Conservation (phyloP, 2,329 filamentous ascomycete genomes). For the Colletotrichum eleusines region DNA sequence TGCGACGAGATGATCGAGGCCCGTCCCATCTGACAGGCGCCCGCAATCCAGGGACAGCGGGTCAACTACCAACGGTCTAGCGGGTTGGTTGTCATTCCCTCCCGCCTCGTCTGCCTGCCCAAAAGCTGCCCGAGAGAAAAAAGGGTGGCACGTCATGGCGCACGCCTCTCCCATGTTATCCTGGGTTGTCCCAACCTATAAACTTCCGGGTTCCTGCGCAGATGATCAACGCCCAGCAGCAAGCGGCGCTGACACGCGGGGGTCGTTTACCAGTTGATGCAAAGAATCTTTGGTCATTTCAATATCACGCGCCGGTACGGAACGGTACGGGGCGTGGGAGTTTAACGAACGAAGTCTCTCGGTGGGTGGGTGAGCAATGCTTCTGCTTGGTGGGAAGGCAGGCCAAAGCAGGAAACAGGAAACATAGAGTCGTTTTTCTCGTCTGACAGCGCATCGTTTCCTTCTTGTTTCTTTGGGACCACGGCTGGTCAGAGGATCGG, state of each 20-base stretch:
- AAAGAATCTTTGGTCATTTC: not conserved
- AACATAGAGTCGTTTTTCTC: not conserved
- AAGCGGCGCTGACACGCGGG: conserved; percentile 19
- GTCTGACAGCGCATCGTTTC: conserved; percentile 1
- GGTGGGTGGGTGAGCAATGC: conserved; percentile 2
- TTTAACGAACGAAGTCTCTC: conserved; percentile 27
- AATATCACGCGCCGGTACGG: conserved; percentile 33
- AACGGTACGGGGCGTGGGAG: not conserved
- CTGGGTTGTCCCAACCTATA: conserved; percentile 27
- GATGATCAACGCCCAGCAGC: conserved; percentile 45
- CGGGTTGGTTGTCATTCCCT: not conserved
- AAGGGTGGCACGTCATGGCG: conserved; percentile 32
- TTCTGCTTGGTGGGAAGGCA: not conserved
- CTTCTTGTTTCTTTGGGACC: not conserved
- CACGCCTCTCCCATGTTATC: conserved; percentile 1
- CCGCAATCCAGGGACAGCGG: conserved; percentile 19
- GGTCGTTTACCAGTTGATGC: not conserved
- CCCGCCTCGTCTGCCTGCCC: conserved; percentile 3
- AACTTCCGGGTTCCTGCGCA: conserved; percentile 49
- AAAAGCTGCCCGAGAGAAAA: conserved; percentile 6
- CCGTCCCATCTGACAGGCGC: conserved; percentile 39
- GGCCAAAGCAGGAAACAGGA: not conserved
- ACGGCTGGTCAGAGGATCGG: conserved; percentile 3
- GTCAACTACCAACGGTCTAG: not conserved
- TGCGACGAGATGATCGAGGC: conserved; percentile 37